Conservation (phyloP, 495 filamentous ascomycete species). For the Talaromyces stipitatus region DNA sequence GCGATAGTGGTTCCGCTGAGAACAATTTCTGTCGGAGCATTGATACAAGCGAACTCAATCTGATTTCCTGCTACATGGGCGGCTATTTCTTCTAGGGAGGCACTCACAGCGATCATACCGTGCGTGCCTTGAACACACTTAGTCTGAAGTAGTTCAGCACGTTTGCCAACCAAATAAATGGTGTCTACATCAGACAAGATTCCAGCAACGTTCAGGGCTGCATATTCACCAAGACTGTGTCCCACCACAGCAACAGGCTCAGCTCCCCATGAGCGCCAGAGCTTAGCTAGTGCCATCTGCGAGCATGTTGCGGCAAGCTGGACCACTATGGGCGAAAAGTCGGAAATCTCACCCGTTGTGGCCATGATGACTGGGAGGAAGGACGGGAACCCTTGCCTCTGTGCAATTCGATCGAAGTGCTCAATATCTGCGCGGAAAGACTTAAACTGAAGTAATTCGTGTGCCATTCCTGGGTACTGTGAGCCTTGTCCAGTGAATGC, state of each 20-base stretch:
- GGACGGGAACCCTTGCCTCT: conserved; percentile 59
- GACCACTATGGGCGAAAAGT: conserved; percentile 64
- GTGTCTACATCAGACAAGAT: conserved; percentile 71
- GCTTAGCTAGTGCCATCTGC: conserved; percentile 75
- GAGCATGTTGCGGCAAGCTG: conserved; percentile 72
- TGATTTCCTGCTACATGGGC: conserved; percentile 16
- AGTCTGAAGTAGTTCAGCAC: conserved; percentile 64
- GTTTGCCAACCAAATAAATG: conserved; percentile 69
- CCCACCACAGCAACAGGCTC: conserved; percentile 70
- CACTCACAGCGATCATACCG: conserved; percentile 44
- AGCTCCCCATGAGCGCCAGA: conserved; percentile 76
- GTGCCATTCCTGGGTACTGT: conserved; percentile 49
- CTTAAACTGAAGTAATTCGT: conserved; percentile 51
- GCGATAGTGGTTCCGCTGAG: conserved; percentile 35
- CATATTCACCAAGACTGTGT: too few relatives aligned
- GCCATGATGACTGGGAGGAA: conserved; percentile 51
- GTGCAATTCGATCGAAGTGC: conserved; percentile 53
- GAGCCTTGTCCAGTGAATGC: conserved; percentile 45
- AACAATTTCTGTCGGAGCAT: conserved; percentile 41
- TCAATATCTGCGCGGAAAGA: conserved; percentile 66
- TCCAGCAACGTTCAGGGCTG: conserved; percentile 72
- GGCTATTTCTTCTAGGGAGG: conserved; percentile 20
- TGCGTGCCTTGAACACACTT: conserved; percentile 66
- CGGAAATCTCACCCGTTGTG: conserved; percentile 42
- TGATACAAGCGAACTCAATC: conserved; percentile 48